Base-by-base conservation (phyloP, 768 basidiomycete species). In the Tricholoma furcatifolium region DNA sequence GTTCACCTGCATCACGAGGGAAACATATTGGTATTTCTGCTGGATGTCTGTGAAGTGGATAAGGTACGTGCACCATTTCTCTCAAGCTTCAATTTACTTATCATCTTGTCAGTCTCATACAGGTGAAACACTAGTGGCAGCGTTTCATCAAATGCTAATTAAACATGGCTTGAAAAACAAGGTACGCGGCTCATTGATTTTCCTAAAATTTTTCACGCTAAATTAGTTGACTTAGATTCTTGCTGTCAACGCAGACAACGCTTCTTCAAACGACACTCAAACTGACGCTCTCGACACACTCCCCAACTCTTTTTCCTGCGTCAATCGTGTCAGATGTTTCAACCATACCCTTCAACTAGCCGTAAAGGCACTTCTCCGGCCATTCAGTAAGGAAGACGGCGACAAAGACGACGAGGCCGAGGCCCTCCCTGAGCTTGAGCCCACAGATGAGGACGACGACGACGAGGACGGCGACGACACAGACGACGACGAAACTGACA, bases 331-430 rank as follows among this genome's bases (percentile, higher is more conserved):
- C 0, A 43, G 62, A 0, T 78, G 76, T 58, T 75, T 78, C 50
- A 49, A 58, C 1, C 76, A 78, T 41, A 61, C 70, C 3, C 15
- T 75, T 17, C 73, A 72, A 38, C 60, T 78, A 0, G 60, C 71
- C 1, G 72, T 69, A 0, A 71, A 73, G 41, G 58, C 54, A 0
- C 14, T 73, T 0, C 31, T 75, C 0, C 4, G 45, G 0, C 57
- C 61, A 46, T 78, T 76, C 56, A 70, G 75, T 20, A n/a, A n/a
- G n/a, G n/a, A n/a, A n/a, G n/a, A n/a, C n/a, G n/a, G n/a, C n/a
- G 36, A 60, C 40, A 50, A 40, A 23, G 18, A 50, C 38, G 30
- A 50, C 40, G 27, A 36, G 24, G 6, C 3, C 49, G 27, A 36
- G 24, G 6, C 5, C 47, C n/a, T n/a, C n/a, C n/a, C n/a, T 43